Evolutionary conservation across 331 rosid species (phyloP), one percentile per base, ranked within the genome.

Genomic region (Erythrophleum ivorense): DNA sequence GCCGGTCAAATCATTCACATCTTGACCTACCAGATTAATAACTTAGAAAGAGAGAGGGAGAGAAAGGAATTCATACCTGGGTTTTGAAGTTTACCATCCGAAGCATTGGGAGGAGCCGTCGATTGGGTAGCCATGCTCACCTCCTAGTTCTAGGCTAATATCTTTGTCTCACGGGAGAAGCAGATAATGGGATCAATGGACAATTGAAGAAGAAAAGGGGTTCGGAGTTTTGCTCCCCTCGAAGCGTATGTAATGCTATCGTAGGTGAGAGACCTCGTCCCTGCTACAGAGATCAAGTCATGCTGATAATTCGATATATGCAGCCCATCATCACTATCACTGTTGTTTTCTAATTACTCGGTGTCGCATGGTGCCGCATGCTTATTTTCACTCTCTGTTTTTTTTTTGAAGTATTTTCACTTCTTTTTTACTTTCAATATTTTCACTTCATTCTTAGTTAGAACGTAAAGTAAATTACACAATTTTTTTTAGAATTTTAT

Each of bases 121-220:
- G 88, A 83, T 71, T 89, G 84, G 40, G 91, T 62, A 60, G 90
- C 90, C 95, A 91, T 93, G 63, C 41, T 71, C 64, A 59, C 50
- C 86, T 65, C 76, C 48, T 67, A 78, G 72, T 71, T 15, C 77
- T 48, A 78, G 33, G 69, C 19, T 13, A 62, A 33, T 3, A 9
- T 10, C 13, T 36, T 36, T 14, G 31, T 31, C 2, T 67, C 31
- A 41, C 52, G 18, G 19, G 38, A 48, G 76, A 58, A 4, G 48
- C 68, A 0, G 83, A 40, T 18, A 77, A 52, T 21, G 89, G 60
- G 53, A 29, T 62, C 63, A 33, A 34, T 6, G 58, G 81, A 59
- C 5, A 9, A 59, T 52, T 21, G 74, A 53, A 5, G 19, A 54
- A 79, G 16, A 79, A 66, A 57, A 69, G 11, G 38, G 12, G 33